phyloP scores from a whole-genome alignment of 805 yeast genomes.

The Scheffersomyces ergatensis region DNA sequence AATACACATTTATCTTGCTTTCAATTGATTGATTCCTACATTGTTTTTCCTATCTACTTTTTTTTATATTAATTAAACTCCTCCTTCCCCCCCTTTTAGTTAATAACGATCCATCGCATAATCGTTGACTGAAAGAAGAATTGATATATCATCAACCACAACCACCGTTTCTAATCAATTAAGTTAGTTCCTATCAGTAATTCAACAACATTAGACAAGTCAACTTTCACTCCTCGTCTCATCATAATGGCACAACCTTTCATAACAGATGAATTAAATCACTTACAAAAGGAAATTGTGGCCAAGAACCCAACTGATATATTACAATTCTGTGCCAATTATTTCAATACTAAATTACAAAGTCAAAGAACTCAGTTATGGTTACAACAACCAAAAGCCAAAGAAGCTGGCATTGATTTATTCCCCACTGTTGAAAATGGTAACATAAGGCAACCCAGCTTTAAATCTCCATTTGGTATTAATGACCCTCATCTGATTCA shows the following conservation, averaged over 20 bases:
- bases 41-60: no score
- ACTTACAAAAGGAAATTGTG: conserved; percentile 54
- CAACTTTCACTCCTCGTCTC: no score
- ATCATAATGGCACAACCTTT: conserved; percentile 4
- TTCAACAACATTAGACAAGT: no score
- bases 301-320: conserved; percentile 62
- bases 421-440: conserved; percentile 38
- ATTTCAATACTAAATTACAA: conserved; percentile 61
- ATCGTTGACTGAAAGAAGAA: no score
- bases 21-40: no score
- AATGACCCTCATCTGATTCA: conserved; percentile 60
- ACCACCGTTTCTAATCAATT: no score
- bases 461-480: conserved; percentile 62
- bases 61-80: no score
- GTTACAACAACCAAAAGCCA: conserved; percentile 48
- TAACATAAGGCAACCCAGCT: conserved; percentile 42
- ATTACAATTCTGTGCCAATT: conserved; percentile 72
- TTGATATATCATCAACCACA: no score
- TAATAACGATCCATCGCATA: no score
- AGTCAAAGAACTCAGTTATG: conserved; percentile 54
- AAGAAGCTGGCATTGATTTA: conserved; percentile 48
- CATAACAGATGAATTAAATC: conserved; percentile 52
- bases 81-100: no score
- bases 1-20: no score
- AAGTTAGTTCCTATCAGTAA: no score